Evolutionary conservation across 2,329 filamentous ascomycete genomes (phyloP), one percentile per base, ranked within the genome.

Genomic region (Westerdykella aurantiaca): DNA sequence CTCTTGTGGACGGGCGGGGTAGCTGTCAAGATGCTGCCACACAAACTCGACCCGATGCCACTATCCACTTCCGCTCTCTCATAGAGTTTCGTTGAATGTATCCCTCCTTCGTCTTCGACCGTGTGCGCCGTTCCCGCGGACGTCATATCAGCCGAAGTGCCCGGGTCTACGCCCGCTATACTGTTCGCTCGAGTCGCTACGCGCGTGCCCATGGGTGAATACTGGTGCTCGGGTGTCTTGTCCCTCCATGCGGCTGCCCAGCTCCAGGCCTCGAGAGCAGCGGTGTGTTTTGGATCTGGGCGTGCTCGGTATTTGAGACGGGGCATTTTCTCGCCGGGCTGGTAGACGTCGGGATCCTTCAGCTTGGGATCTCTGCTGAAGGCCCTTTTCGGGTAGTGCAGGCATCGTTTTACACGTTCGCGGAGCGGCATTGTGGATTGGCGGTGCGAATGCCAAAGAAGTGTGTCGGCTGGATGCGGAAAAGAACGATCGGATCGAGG

Each of bases 281-380:
- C 72, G 56, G 73, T 74, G 68, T 76, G 73, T 52, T 73, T 69
- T 34, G 73, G 73, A 45, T 69, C 69, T 34, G 74, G 72, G 9
- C 71, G 69, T 21, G 69, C 64, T 34, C 73, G 68, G 56, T 76
- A 76, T 50, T 76, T 76, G 14, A 71, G 60, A 17, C 69, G 67
- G 4, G 73, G 73, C 71, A 76, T 74, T 45, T 71, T 67, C 61
- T 76, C 73, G 56, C 72, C 72, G 6, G 73, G 72, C 56, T 71
- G 69, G 62, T 75, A 76, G 51, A 73, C 71, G 54, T 63, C 9
- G n/a, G 10, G 33, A 14, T 35, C 33, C 7, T 14, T 35, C 33
- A 14, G 17, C 10, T 10, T 35, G 33, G 10, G 33, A 33, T 33
- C 31, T 33, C 31, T 33, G n/a, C 17, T 35, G 33, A 18, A 35